These are phyloP conservation scores for Lachancea quebecensis DNA, from an alignment of 805 yeast species.

Conservation along the genomic window DNA sequence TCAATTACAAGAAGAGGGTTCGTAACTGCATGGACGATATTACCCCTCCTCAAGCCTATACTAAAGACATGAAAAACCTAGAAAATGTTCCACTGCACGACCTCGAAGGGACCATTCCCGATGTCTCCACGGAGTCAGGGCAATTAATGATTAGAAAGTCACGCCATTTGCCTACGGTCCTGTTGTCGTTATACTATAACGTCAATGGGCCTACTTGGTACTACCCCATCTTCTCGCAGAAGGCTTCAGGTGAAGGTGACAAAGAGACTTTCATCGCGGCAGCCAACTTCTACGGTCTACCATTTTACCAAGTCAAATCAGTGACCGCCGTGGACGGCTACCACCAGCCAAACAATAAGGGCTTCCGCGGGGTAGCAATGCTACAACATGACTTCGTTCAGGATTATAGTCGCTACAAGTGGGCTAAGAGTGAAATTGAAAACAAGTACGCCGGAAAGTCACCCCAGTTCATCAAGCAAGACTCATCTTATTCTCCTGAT, in stretches of 20 bases:
- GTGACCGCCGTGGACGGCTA: conserved; percentile 35
- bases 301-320: conserved; percentile 46
- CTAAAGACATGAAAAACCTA: conserved; percentile 5
- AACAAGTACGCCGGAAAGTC: conserved; percentile 3
- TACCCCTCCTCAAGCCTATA: conserved; percentile 11
- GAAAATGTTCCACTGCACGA: conserved; percentile 46
- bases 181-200: conserved; percentile 59
- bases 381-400: conserved; percentile 41
- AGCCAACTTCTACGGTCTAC: conserved; percentile 43
- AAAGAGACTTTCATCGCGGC: conserved; percentile 72
- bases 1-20: conserved; percentile 31
- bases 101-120: conserved; percentile 56
- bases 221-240: conserved; percentile 64
- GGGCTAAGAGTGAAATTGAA: conserved; percentile 12
- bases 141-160: conserved; percentile 57
- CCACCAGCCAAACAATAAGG: conserved; percentile 16
- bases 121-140: conserved; percentile 66
- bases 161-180: conserved; percentile 49
- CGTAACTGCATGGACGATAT: conserved; percentile 27
- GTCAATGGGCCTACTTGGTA: conserved; percentile 58
- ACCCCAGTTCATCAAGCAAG: conserved; percentile 1
- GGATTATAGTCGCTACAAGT: conserved; percentile 36
- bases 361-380: conserved; percentile 37
- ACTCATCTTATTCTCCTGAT: conserved; percentile 16
- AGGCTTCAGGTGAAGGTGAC: conserved; percentile 74